Base-by-base conservation (phyloP, 352 stramenopile species). In the Hyaloperonospora brassicae region DNA sequence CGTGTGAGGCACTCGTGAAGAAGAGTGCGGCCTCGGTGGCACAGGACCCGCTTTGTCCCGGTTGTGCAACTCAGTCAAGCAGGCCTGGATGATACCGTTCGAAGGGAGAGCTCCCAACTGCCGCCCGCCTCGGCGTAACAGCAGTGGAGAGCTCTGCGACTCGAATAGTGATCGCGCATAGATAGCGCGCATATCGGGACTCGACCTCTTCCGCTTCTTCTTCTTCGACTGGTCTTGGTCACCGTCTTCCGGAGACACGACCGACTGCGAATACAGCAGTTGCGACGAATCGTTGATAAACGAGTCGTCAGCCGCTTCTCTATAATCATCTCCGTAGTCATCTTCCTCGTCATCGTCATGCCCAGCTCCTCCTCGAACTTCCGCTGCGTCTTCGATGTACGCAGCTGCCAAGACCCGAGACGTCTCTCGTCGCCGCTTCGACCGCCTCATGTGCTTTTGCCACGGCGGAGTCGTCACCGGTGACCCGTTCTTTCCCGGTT, bases 241-340 rank as follows among this genome's bases (percentile, higher is more conserved):
- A 31, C 22, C 36, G 5, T 61, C 60, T 60, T 67, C 64, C 27
- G 56, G 61, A 10, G 56, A 72, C 31, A 52, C 53, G 2, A 66
- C 47, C 14, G 64, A 73, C 57, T 76, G 79, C 6, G 81, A 89
- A 57, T 86, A 91, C n/a, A 88, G 41, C 34, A 91, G 52, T 55
- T 92, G 82, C 2, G 82, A 89, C 1, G 79, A 87, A 66, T 92
- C 72, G 47, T 92, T 83, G 47, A 92, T 92, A 38, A 92, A 92
- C 27, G 79, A 86, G 24, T 79, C 61, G 43, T 89, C 79, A 1
- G 68, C 56, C 14, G 65, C 72, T 43, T 84, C 61, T 47, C 64
- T 57, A 21, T 73, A 66, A 55, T 77, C 62, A 27, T 89, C 74
- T 12, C 74, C 70, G 23, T 88, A 79, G 14, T 87, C 73, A 11